Conservation (phyloP, 331 rosid genomes). For the Quercus tomentella region DNA sequence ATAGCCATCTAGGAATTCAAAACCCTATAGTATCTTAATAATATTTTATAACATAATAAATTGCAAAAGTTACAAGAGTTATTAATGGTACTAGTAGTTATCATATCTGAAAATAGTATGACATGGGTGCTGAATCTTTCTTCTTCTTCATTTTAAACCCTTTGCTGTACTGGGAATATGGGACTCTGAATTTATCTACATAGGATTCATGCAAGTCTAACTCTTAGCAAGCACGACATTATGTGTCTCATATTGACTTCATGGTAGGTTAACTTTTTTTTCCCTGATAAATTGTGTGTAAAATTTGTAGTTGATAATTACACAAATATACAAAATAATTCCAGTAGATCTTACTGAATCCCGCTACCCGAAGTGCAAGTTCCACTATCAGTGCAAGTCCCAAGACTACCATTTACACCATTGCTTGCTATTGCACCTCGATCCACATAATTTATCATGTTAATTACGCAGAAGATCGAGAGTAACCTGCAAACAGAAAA, state of each 20-base stretch:
- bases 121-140: not conserved
- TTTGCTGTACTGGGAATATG: not conserved
- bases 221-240: not conserved
- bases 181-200: not conserved
- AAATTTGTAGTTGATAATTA: not conserved
- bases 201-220: not conserved
- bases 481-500: slow-evolving; percentile 61
- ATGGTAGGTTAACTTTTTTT: not conserved
- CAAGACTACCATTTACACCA: slow-evolving; percentile 80
- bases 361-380: slow-evolving; percentile 70
- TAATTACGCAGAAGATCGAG: slow-evolving; percentile 57
- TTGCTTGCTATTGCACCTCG: slow-evolving; percentile 96
- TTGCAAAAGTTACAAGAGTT: not conserved
- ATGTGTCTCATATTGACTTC: not conserved
- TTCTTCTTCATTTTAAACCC: not conserved
- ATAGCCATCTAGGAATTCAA: not conserved
- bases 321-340: not conserved
- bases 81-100: not conserved
- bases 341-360: slow-evolving; percentile 71
- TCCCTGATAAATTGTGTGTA: no score
- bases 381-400: slow-evolving; percentile 67
- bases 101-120: not conserved
- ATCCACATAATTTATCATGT: slow-evolving; percentile 73
- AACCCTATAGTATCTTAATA: not conserved
- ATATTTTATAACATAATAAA: not conserved